Conservation (phyloP, 306 rosid species). For the Cucumis sativus region Cucumber_9930_V3 NC_026657.2:11883501-11884000, state of each 20-base stretch:
- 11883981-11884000: constrained; percentile 73
- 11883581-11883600: no score
- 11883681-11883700: not conserved
- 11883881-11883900: not conserved
- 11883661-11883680: not conserved
- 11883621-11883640: not conserved
- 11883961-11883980: constrained; percentile 55
- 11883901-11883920: not conserved
- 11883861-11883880: not conserved
- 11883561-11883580: not conserved
- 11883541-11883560: no score
- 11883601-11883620: not conserved
- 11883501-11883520: not conserved
- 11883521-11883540: not conserved
- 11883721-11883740: not conserved
- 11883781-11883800: not conserved
- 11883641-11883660: no score
- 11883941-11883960: constrained; percentile 26
- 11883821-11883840: not conserved
- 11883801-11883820: not conserved
- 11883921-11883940: not conserved
- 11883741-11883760: not conserved
- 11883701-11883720: not conserved
- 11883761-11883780: not conserved
- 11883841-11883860: not conserved